Percentiles rank a stretch among this genome's conserved stretches.
Conservation (phyloP, 176 grass and related monocot genomes). For the Phoenix roebelenii region DNA sequence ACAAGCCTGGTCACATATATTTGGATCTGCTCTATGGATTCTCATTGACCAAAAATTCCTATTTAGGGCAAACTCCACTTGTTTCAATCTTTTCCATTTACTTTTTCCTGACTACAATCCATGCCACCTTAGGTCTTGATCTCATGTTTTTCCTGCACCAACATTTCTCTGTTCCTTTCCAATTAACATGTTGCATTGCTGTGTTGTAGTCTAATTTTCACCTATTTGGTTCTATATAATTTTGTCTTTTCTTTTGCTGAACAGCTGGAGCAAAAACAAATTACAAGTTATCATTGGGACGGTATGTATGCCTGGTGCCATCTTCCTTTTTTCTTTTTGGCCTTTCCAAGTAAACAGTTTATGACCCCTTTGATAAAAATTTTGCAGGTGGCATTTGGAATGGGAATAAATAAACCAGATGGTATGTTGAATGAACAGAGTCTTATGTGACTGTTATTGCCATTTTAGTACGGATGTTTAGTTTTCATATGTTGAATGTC, state of each 20-base stretch:
- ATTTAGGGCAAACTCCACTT: too few species aligned
- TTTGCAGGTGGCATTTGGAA: conserved; percentile 83
- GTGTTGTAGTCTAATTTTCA: conserved; percentile 1
- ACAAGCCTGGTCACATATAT: too few species aligned
- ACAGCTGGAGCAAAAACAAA: conserved; percentile 90
- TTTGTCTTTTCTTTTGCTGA: conserved; percentile 19
- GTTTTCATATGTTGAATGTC: too few species aligned
- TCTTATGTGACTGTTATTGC: too few species aligned
- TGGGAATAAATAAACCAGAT: conserved; percentile 98
- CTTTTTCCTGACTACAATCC: too few species aligned
- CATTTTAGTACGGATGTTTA: too few species aligned
- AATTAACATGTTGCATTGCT: conserved; percentile 5
- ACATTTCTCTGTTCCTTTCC: background rate
- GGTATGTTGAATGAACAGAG: conserved; percentile 30
- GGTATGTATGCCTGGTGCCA: conserved; percentile 22
- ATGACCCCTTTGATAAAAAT: conserved; percentile 1
- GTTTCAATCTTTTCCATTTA: too few species aligned
- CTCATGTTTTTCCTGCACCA: background rate
- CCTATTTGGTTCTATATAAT: conserved; percentile 11
- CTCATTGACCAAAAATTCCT: too few species aligned
- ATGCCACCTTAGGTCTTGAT: too few species aligned
- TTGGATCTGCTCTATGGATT: too few species aligned
- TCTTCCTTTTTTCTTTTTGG: background rate
- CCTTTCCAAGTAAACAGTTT: background rate
- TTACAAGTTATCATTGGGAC: conserved; percentile 91